These are phyloP conservation scores for Penicillium sp. DNA, from an alignment of 2,329 filamentous ascomycete species.

Conservation along the genomic window DNA sequence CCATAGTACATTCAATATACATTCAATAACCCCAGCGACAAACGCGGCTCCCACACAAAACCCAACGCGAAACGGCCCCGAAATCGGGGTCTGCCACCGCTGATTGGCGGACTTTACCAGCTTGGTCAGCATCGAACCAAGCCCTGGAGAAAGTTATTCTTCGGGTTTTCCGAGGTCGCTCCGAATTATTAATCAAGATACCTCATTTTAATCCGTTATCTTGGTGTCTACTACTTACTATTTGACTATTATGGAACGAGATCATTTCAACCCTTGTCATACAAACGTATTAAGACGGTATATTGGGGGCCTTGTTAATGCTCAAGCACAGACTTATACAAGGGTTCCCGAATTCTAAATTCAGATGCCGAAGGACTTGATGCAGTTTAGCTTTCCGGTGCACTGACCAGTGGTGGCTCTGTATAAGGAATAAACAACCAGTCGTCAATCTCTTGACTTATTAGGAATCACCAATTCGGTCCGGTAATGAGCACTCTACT, in stretches of 20 bases:
- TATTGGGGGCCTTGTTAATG: not conserved
- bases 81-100: not conserved
- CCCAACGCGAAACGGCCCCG: not conserved
- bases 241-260: not conserved
- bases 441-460: not conserved
- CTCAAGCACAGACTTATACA: not conserved
- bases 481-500: not conserved
- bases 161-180: not conserved
- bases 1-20: not conserved
- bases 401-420: not conserved
- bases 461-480: not conserved
- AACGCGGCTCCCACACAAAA: not conserved
- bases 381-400: not conserved
- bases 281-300: not conserved
- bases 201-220: not conserved
- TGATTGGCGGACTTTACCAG: not conserved
- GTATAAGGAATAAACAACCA: not conserved
- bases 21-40: not conserved
- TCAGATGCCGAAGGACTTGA: not conserved
- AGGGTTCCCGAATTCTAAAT: not conserved
- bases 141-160: not conserved
- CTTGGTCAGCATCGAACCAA: not conserved
- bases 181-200: not conserved
- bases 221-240: not conserved
- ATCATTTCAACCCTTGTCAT: not conserved